A percentile compares a stretch with the other conserved stretches of the same genome.
phyloP scores from a whole-genome alignment of 495 filamentous ascomycete genomes.

The Terfezia claveryi region DNA sequence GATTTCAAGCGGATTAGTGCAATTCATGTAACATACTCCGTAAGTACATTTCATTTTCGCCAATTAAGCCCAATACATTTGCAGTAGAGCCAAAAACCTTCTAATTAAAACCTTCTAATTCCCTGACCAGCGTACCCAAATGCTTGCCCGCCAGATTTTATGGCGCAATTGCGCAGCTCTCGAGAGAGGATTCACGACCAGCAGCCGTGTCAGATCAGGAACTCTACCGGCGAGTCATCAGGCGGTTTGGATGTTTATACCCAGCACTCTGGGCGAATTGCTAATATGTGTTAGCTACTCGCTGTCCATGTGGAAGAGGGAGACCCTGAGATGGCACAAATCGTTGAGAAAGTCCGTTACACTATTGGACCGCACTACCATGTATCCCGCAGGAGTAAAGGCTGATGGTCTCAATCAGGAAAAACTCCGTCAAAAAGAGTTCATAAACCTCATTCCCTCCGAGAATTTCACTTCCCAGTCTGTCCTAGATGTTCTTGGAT shows the following conservation, averaged over 20 bases:
- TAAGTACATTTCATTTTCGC: no score
- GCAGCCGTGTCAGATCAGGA: background rate
- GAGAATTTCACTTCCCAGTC: slow-evolving; percentile 98
- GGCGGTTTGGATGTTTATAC: background rate
- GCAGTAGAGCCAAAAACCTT: background rate
- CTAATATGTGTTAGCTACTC: slow-evolving; percentile 38
- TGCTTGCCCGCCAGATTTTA: background rate
- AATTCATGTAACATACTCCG: no score
- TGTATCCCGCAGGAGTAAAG: background rate
- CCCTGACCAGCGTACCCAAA: background rate
- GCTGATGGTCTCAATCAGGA: slow-evolving; percentile 34
- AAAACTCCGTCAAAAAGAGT: slow-evolving; percentile 85
- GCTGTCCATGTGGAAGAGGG: slow-evolving; percentile 56
- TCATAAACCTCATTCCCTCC: slow-evolving; percentile 95
- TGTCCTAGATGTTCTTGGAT: slow-evolving; percentile 86
- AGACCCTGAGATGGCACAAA: slow-evolving; percentile 66
- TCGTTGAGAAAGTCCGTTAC: slow-evolving; percentile 56
- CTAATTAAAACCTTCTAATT: background rate
- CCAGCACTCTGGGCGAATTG: background rate
- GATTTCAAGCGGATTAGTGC: no score
- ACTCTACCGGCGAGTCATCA: background rate
- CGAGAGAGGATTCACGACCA: background rate
- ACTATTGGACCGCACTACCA: background rate
- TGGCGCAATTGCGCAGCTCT: no score
- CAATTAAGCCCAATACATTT: no score